phyloP scores from a whole-genome alignment of 768 basidiomycete species.

The Leucocoprinus birnbaumii region DNA sequence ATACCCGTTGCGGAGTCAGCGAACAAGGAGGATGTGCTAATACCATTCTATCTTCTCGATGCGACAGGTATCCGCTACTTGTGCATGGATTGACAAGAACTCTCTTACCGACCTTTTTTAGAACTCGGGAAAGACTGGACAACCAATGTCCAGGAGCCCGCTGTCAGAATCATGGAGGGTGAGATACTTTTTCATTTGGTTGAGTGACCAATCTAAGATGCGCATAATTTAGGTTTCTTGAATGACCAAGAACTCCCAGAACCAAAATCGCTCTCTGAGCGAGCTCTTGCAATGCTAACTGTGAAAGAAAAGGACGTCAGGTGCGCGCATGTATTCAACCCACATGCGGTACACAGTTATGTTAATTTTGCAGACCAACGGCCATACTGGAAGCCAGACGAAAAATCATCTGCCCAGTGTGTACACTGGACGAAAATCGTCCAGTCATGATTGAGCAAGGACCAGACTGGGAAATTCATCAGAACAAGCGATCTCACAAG shows the following conservation, averaged over 20 bases:
- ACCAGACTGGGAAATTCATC: conserved; percentile 54
- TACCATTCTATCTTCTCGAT: conserved; percentile 56
- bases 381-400: conserved; percentile 52
- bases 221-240: conserved; percentile 56
- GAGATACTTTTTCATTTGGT: too few relatives aligned
- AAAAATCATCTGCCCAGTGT: conserved; percentile 58
- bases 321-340: conserved; percentile 27
- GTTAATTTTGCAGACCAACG: conserved; percentile 43
- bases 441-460: conserved; percentile 69
- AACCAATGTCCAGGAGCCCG: conserved; percentile 50
- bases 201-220: too few relatives aligned
- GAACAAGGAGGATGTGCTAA: conserved; percentile 30
- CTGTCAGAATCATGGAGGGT: conserved; percentile 49
- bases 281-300: conserved; percentile 50
- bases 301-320: conserved; percentile 37
- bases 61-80: conserved; percentile 52
- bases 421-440: conserved; percentile 51
- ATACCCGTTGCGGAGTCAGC: conserved; percentile 64
- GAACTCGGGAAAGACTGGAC: conserved; percentile 58
- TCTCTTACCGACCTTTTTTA: conserved; percentile 20
- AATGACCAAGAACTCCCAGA: conserved; percentile 45
- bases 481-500: conserved; percentile 52
- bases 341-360: conserved; percentile 7
- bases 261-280: conserved; percentile 51
- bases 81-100: too few relatives aligned